Percentiles rank a stretch among this genome's conserved stretches.
Conservation (phyloP, 805 yeast species). For the Martiniozyma abietophila region DNA sequence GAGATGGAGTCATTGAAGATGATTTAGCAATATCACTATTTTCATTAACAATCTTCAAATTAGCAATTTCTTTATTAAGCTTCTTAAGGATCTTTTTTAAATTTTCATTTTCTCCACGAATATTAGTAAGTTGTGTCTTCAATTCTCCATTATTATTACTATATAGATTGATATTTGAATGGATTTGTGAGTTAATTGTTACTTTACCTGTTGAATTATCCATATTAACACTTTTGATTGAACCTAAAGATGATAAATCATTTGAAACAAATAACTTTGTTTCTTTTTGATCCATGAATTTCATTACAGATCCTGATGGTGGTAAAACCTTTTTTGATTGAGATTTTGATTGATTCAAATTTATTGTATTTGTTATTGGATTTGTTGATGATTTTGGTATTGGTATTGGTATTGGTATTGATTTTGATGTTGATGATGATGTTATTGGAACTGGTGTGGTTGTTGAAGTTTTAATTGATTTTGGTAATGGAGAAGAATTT, state of each 20-base stretch:
- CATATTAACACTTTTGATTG: slow-evolving; percentile 11
- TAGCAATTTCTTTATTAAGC: slow-evolving; percentile 31
- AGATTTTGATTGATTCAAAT: not conserved
- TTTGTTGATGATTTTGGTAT: not conserved
- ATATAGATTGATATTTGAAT: slow-evolving; percentile 27
- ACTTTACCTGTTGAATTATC: slow-evolving; percentile 14
- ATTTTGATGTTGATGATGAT: not conserved
- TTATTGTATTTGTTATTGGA: not conserved
- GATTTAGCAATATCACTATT: slow-evolving; percentile 10
- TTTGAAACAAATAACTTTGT: too few relatives aligned
- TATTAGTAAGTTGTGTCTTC: slow-evolving; percentile 31
- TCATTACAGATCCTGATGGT: too few relatives aligned
- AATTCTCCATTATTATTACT: slow-evolving; percentile 26
- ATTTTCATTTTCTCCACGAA: slow-evolving; percentile 35
- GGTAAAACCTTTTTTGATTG: not conserved
- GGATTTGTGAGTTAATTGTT: slow-evolving; percentile 26
- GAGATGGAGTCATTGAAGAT: not conserved
- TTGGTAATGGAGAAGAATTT: not conserved
- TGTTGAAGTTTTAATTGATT: not conserved
- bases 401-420: not conserved
- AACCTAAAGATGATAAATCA: too few relatives aligned
- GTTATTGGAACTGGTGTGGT: not conserved
- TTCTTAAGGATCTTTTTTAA: slow-evolving; percentile 32
- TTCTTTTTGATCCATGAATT: too few relatives aligned
- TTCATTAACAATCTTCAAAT: slow-evolving; percentile 19